A percentile compares a stretch with the other conserved stretches of the same genome.
These are phyloP conservation scores for Colletotrichum neosansevieriae DNA, from an alignment of 2,329 filamentous ascomycete genomes.

Conservation along the genomic window DNA sequence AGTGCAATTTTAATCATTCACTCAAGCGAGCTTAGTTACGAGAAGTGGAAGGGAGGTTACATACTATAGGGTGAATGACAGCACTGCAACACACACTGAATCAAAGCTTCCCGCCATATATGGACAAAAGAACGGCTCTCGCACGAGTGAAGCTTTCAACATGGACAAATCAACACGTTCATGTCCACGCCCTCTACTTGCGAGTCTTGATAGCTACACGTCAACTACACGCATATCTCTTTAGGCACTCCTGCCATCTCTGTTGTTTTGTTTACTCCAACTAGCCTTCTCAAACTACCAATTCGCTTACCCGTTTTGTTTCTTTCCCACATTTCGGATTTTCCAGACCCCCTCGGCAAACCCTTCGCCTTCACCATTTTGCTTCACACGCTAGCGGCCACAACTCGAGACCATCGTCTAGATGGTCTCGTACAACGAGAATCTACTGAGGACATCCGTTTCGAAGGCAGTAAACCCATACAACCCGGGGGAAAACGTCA, in stretches of 20 bases:
- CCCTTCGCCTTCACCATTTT: neutral
- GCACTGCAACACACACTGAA: neutral
- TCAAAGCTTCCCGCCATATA: neutral
- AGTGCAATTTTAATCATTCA: too few relatives aligned
- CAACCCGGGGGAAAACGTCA: neutral
- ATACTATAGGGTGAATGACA: neutral
- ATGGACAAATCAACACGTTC: neutral
- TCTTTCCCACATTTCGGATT: neutral
- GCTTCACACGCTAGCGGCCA: neutral
- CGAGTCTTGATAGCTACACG: constrained; percentile 12
- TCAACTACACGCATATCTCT: constrained; percentile 8
- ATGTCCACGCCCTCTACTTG: constrained; percentile 4
- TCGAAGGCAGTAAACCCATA: neutral
- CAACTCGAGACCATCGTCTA: neutral
- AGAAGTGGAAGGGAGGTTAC: neutral
- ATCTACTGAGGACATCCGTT: neutral
- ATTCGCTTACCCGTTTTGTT: neutral
- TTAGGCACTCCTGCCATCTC: neutral
- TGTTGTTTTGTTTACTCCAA: neutral
- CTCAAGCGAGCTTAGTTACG: too few relatives aligned
- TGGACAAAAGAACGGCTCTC: neutral
- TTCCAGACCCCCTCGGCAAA: neutral
- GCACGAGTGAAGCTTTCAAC: constrained; percentile 7
- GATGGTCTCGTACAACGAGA: constrained; percentile 10
- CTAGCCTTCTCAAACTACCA: neutral